Evolutionary conservation across 768 basidiomycete species (phyloP).

Genomic region (Kwoniella dejecticola): DNA sequence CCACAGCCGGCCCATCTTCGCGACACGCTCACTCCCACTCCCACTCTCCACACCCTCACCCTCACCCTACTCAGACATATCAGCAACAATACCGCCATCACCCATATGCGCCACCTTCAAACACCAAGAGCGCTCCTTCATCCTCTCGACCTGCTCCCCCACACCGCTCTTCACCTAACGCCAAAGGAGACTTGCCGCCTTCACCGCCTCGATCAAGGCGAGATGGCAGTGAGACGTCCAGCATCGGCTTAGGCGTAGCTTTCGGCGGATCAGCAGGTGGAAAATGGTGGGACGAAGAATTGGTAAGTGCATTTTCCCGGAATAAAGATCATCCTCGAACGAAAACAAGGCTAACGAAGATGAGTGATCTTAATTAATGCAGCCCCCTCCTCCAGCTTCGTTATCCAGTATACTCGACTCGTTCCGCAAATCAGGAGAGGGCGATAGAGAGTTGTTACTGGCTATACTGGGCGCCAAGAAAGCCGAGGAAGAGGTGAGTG

Average conservation of each 20-base stretch:
- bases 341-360: background rate
- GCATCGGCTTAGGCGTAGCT: constrained; percentile 35
- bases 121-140: background rate
- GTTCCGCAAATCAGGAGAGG: constrained; percentile 81
- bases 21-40: background rate
- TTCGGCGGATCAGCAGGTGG: constrained; percentile 41
- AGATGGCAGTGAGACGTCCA: constrained; percentile 39
- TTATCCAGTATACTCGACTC: constrained; percentile 84
- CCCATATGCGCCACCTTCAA: constrained; percentile 36
- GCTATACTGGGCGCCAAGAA: constrained; percentile 89
- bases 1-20: constrained; percentile 20
- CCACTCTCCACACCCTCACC: constrained; percentile 24
- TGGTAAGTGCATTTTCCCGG: constrained; percentile 32
- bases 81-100: constrained; percentile 32
- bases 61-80: constrained; percentile 5
- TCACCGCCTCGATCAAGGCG: constrained; percentile 43
- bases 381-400: constrained; percentile 70
- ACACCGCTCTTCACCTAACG: constrained; percentile 5
- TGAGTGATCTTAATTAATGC: too few relatives aligned
- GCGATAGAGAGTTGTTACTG: constrained; percentile 87
- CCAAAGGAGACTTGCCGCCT: constrained; percentile 30
- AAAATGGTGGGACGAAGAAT: constrained; percentile 53
- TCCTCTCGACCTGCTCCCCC: background rate
- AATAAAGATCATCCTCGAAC: background rate
- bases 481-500: constrained; percentile 83